Base-by-base conservation (phyloP, 805 yeast species). In the Scheffersomyces lignosus region DNA sequence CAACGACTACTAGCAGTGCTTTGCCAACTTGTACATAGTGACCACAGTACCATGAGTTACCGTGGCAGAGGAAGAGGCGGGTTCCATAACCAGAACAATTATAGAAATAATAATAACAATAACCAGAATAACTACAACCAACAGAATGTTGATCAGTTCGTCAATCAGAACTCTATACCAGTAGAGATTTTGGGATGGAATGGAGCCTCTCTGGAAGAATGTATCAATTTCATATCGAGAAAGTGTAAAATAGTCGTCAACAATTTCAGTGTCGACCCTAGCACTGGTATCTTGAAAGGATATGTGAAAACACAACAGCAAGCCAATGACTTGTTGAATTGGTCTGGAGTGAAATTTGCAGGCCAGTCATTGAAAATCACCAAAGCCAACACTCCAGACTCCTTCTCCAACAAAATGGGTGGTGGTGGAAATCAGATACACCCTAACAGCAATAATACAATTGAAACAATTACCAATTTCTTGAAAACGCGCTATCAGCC, bases 291-390 rank as follows among this genome's bases (percentile, higher is more conserved):
- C 1, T 60, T 88, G 15, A 69, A 71, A 27, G 96, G 85, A 0
- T 68, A 67, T 13, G 90, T 86, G 12, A 65, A 66, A 27, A 60
- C 59, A 3, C 64, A 68, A 20, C 60, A 62, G 17, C 87, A 86
- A 14, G 88, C 88, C 0, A 70, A 75, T 15, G 73, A 69, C 5
- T 62, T 88, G 33, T 56, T 66, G 28, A 76, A 73, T 41, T 81
- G 83, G 77, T 70, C 75, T 28, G 96, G 96, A n/a, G 80, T 83
- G 34, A 70, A 81, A 41, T 89, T 87, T 66, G 95, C 96, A 1
- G 91, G 93, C 7, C 75, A 78, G 32, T 54, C 78, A 2, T 68
- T 90, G 49, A 72, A 70, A 43, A 73, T 90, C 43, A 64, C 70
- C 33, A 65, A 75, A 36, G 42, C 51, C 6, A 40, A 47, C 4